Conservation (phyloP, 768 basidiomycete species). For the Mycena kentingensis region DNA sequence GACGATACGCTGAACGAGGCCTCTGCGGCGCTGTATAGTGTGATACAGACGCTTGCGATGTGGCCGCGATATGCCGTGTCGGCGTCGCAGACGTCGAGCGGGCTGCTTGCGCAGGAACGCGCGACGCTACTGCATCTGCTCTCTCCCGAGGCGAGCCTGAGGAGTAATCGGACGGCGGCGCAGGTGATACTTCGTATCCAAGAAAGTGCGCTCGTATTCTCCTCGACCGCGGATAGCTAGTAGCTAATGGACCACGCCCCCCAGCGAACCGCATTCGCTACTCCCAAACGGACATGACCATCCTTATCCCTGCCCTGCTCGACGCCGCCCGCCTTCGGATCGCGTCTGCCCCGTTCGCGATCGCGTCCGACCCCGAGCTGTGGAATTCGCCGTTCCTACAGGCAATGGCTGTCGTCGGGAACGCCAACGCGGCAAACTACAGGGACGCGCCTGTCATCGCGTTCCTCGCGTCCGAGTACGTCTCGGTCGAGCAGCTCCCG, state of each 20-base stretch:
- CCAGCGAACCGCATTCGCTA: conserved; percentile 16
- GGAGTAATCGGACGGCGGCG: neutral
- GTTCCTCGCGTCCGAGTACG: conserved; percentile 17
- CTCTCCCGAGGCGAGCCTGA: neutral
- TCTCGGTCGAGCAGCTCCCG: conserved; percentile 11
- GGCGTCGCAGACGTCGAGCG: neutral
- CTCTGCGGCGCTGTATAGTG: conserved; percentile 14
- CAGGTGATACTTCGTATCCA: conserved; percentile 6
- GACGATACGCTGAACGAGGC: conserved; percentile 21
- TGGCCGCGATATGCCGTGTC: conserved; percentile 5
- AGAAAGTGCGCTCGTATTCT: neutral
- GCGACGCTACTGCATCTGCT: neutral
- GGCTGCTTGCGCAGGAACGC: neutral
- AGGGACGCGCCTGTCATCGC: neutral
- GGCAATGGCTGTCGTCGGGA: conserved; percentile 14
- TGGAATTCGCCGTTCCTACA: conserved; percentile 11
- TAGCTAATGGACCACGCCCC: no score
- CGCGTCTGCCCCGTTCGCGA: no score
- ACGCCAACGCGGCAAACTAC: conserved; percentile 4
- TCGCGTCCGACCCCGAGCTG: no score
- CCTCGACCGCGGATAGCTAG: neutral
- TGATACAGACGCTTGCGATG: neutral
- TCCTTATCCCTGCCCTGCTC: conserved; percentile 10
- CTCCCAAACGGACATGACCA: conserved; percentile 7
- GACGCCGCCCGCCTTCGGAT: conserved; percentile 1